A percentile compares a stretch with the other conserved stretches of the same genome.
phyloP scores from a whole-genome alignment of 192 early-diverging fungal genomes.

The Phycomyces blakesleeanus region DNA sequence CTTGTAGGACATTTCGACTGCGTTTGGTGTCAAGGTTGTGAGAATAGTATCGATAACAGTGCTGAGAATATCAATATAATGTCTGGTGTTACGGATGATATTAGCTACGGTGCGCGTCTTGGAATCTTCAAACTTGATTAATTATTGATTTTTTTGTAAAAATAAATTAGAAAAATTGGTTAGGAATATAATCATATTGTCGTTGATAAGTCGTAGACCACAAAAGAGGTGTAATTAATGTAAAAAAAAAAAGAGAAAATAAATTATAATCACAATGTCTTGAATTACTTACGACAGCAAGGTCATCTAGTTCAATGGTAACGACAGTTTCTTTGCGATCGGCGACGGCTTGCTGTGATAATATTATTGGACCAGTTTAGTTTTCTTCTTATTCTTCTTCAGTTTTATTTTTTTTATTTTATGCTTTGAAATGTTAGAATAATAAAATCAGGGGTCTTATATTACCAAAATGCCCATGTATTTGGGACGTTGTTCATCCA shows the following conservation, averaged over 20 bases:
- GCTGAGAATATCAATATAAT: conserved; percentile 79
- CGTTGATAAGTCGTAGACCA: too few species aligned
- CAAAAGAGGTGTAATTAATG: too few species aligned
- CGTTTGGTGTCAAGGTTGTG: conserved; percentile 45
- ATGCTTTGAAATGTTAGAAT: neutral
- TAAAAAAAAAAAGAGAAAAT: too few species aligned
- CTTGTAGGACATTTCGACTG: conserved; percentile 53
- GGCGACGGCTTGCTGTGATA: conserved; percentile 55
- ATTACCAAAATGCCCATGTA: conserved; percentile 45
- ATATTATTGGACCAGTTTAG: neutral
- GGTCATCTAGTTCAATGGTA: conserved; percentile 65
- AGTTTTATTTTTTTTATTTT: neutral
- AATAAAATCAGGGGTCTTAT: too few species aligned
- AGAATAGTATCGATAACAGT: conserved; percentile 68
- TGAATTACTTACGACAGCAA: conserved; percentile 41
- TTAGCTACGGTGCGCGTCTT: conserved; percentile 47
- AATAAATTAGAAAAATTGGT: too few species aligned
- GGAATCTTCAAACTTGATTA: conserved; percentile 41
- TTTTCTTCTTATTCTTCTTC: neutral
- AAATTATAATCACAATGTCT: too few species aligned
- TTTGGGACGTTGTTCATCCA: conserved; percentile 24
- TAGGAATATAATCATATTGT: too few species aligned
- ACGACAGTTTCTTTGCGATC: conserved; percentile 59
- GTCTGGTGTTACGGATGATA: conserved; percentile 82
- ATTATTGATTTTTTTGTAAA: too few species aligned